A percentile compares a stretch with the other conserved stretches of the same genome.
Conservation (phyloP, 257 asterid species). For the Primulina huaijiensis region DNA sequence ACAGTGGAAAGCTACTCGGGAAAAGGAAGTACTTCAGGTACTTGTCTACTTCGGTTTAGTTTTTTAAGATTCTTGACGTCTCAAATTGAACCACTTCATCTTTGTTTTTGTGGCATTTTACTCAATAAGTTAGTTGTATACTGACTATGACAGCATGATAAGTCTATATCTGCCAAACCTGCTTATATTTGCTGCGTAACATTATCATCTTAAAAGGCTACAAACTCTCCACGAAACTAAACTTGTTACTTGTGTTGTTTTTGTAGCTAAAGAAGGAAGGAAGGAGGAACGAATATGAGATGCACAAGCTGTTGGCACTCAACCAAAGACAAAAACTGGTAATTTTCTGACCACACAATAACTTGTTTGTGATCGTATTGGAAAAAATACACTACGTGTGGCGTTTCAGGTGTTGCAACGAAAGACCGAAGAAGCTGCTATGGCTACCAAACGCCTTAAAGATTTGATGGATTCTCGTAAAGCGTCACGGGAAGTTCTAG, state of each 20-base stretch:
- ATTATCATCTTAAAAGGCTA: not conserved
- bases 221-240: not conserved
- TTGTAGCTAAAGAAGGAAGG: conserved; percentile 89
- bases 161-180: not conserved
- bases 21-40: conserved; percentile 98
- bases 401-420: conserved; percentile 78
- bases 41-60: conserved; percentile 5
- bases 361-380: conserved; percentile 9
- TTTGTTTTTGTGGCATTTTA: conserved; percentile 2
- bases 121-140: conserved; percentile 1
- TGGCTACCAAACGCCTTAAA: conserved; percentile 90
- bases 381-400: not conserved
- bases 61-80: not conserved
- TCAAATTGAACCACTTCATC: not conserved
- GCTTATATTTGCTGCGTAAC: not conserved
- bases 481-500: conserved; percentile 65
- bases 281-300: conserved; percentile 94
- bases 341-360: conserved; percentile 8
- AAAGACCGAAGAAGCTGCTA: conserved; percentile 94
- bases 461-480: conserved; percentile 88
- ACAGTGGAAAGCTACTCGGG: conserved; percentile 91
- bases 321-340: conserved; percentile 99
- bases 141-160: not conserved
- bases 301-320: conserved; percentile 92
- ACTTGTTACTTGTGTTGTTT: conserved; percentile 13